Evolutionary conservation across 345 rosid species (phyloP).

Genomic region (Pugionium cornutum): DNA sequence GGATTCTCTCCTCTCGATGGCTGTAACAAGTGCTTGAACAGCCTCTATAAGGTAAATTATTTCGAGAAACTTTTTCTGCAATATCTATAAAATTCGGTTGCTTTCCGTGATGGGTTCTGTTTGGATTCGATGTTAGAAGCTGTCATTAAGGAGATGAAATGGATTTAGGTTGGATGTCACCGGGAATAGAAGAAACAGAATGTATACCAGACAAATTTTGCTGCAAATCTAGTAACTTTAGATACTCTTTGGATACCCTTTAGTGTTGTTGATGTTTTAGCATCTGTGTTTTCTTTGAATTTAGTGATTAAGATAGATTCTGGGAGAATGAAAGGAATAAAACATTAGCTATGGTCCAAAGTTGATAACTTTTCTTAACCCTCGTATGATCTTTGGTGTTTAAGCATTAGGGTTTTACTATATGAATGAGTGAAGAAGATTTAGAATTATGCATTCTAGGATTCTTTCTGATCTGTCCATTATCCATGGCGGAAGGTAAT

Average conservation of each 20-base stretch:
- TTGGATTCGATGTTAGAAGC: neutral
- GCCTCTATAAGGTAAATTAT: slow-evolving; percentile 51
- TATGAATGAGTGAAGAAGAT: slow-evolving; percentile 19
- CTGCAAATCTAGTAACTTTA: slow-evolving; percentile 11
- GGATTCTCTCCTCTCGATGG: slow-evolving; percentile 65
- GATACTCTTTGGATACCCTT: neutral
- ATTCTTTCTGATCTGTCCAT: slow-evolving; percentile 34
- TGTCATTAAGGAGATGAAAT: neutral
- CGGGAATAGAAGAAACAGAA: neutral
- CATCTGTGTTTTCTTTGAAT: neutral
- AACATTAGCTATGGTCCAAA: slow-evolving; percentile 17
- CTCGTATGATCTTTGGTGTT: slow-evolving; percentile 12
- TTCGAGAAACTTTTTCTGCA: neutral
- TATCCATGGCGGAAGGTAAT: slow-evolving; percentile 34
- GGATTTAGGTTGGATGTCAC: neutral
- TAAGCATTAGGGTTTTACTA: slow-evolving; percentile 23
- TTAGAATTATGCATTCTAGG: slow-evolving; percentile 27
- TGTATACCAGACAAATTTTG: neutral
- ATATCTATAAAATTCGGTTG: too few species aligned
- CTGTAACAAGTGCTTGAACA: slow-evolving; percentile 80
- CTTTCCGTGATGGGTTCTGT: neutral
- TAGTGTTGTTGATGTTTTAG: slow-evolving; percentile 19
- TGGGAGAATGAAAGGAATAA: neutral
- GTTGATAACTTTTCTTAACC: neutral
- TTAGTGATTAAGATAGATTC: neutral